These are phyloP conservation scores for Rhizopus stolonifer DNA, from an alignment of 371 early-diverging fungal species.

Conservation along the genomic window DNA sequence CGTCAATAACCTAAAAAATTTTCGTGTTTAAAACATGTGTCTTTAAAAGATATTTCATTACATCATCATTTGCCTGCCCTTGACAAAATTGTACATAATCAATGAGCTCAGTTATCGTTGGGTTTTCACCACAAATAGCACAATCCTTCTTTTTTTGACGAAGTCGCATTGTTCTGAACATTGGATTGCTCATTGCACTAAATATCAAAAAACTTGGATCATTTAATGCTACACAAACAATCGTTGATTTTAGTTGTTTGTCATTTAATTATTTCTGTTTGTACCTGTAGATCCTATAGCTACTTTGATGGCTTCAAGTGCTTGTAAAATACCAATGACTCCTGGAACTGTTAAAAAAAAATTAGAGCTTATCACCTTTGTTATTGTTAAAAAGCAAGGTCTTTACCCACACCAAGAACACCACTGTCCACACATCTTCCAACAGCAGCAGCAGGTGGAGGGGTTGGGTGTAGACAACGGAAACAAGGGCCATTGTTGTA, in stretches of 20 bases:
- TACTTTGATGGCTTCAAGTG: constrained; percentile 93
- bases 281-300: constrained; percentile 43
- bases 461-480: constrained; percentile 94
- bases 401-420: constrained; percentile 90
- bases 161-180: constrained; percentile 81
- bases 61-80: constrained; percentile 74
- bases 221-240: constrained; percentile 14
- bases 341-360: constrained; percentile 74
- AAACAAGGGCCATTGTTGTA: constrained; percentile 93
- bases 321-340: constrained; percentile 94
- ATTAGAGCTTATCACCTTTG: too few relatives aligned
- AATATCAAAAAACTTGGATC: constrained; percentile 77
- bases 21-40: not conserved
- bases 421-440: constrained; percentile 96
- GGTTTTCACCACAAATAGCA: constrained; percentile 83
- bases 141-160: constrained; percentile 71
- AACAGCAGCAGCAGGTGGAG: constrained; percentile 86
- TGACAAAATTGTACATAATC: constrained; percentile 94
- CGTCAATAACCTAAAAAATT: constrained; percentile 10
- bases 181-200: constrained; percentile 69
- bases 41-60: constrained; percentile 7
- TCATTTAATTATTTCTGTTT: not conserved
- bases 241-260: not conserved
- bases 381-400: not conserved
- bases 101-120: constrained; percentile 72